Conservation (phyloP, 2,329 filamentous ascomycete species). For the Nemania sp. region DNA sequence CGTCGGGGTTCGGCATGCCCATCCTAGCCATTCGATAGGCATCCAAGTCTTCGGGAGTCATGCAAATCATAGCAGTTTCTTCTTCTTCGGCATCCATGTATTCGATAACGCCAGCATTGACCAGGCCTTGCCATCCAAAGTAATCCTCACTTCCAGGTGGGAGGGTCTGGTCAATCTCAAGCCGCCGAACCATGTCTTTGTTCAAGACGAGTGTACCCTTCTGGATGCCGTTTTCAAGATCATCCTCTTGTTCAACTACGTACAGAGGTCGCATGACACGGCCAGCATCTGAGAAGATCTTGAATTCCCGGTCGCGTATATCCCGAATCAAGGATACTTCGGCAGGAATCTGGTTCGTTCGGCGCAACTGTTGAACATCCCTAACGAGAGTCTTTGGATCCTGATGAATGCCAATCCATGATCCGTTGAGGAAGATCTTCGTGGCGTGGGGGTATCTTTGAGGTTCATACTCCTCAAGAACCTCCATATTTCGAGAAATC, state of each 20-base stretch:
- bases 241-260: slow-evolving; percentile 87
- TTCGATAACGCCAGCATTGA: slow-evolving; percentile 85
- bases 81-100: slow-evolving; percentile 98
- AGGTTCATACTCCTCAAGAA: slow-evolving; percentile 92
- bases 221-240: slow-evolving; percentile 60
- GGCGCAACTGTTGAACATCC: slow-evolving; percentile 75
- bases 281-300: slow-evolving; percentile 96
- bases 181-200: slow-evolving; percentile 76
- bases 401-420: slow-evolving; percentile 94
- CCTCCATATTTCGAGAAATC: slow-evolving; percentile 93
- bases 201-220: slow-evolving; percentile 79
- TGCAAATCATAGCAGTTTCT: slow-evolving; percentile 98
- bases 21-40: slow-evolving; percentile 71
- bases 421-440: slow-evolving; percentile 97
- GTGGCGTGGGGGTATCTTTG: slow-evolving; percentile 86
- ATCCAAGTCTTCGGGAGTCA: slow-evolving; percentile 95
- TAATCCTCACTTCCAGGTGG: slow-evolving; percentile 63
- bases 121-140: slow-evolving; percentile 87
- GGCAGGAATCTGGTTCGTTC: slow-evolving; percentile 81
- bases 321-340: slow-evolving; percentile 95
- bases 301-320: slow-evolving; percentile 96
- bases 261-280: slow-evolving; percentile 93
- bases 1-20: slow-evolving; percentile 45
- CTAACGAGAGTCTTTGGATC: slow-evolving; percentile 85
- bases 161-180: slow-evolving; percentile 74